Percentiles rank a stretch among this genome's conserved stretches.
These are phyloP conservation scores for Didymella sp. DNA, from an alignment of 2,329 filamentous ascomycete species.

Conservation along the genomic window DNA sequence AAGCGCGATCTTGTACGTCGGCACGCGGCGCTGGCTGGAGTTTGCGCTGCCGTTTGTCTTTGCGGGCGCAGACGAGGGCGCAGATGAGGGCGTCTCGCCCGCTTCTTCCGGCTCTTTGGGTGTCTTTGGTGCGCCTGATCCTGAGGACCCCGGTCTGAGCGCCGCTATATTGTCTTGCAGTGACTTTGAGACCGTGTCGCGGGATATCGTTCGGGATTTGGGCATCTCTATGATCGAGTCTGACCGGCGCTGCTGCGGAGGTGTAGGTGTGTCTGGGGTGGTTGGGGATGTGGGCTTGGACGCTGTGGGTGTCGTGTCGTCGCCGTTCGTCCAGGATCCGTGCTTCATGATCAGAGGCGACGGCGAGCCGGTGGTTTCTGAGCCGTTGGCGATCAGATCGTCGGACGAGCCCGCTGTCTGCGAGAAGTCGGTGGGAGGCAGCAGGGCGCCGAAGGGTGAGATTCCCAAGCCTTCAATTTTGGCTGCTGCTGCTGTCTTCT, in stretches of 20 bases:
- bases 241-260: conserved; percentile 30
- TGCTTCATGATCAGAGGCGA: conserved; percentile 24
- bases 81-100: background rate
- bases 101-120: background rate
- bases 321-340: conserved; percentile 26
- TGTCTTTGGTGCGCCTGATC: background rate
- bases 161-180: background rate
- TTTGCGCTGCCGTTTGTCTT: conserved; percentile 12
- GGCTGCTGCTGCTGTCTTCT: conserved; percentile 24
- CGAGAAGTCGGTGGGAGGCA: conserved; percentile 36
- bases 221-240: conserved; percentile 21
- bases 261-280: conserved; percentile 32
- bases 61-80: background rate
- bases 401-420: conserved; percentile 47
- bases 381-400: conserved; percentile 40
- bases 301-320: conserved; percentile 22
- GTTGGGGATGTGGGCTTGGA: conserved; percentile 22
- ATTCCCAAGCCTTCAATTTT: conserved; percentile 39
- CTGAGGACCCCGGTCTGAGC: background rate
- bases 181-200: background rate
- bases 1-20: conserved; percentile 45
- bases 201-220: background rate
- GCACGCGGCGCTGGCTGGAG: conserved; percentile 30
- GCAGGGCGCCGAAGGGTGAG: conserved; percentile 16
- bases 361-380: conserved; percentile 34